Evolutionary conservation across 306 rosid species (phyloP).

Genomic region (Hippophae gyantsensis): DNA sequence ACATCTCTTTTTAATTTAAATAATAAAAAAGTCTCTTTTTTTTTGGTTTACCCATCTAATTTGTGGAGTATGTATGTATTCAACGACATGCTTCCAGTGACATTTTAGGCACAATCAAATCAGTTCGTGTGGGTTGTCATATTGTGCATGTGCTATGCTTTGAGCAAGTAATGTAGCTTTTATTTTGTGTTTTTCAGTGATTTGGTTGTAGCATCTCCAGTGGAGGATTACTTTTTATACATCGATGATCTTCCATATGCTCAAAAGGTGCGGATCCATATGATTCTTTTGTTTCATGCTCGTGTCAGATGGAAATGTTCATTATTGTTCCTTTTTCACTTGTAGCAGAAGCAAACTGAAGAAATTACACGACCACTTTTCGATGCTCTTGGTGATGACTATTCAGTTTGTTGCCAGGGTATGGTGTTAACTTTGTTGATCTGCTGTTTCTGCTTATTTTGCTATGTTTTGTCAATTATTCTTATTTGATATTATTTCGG

Average conservation of each 20-base stretch:
- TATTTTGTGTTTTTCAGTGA: conserved; percentile 49
- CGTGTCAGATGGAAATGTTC: conserved; percentile 8
- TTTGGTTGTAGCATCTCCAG: conserved; percentile 90
- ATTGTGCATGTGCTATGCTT: background rate
- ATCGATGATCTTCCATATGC: conserved; percentile 57
- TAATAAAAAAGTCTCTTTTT: background rate
- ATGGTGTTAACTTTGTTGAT: conserved; percentile 13
- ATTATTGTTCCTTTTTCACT: conserved; percentile 10
- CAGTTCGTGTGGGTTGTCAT: background rate
- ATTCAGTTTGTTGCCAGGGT: conserved; percentile 84
- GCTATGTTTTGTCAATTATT: too few relatives aligned
- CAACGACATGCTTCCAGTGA: conserved; percentile 10
- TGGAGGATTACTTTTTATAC: conserved; percentile 87
- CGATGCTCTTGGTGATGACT: conserved; percentile 83
- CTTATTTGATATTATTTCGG: too few relatives aligned
- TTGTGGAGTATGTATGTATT: conserved; percentile 12
- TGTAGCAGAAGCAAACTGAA: conserved; percentile 66
- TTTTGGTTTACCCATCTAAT: conserved; percentile 12
- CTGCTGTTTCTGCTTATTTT: conserved; percentile 2
- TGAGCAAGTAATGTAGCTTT: conserved; percentile 3
- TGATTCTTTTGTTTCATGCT: conserved; percentile 1
- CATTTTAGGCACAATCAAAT: conserved; percentile 5
- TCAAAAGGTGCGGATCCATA: conserved; percentile 48
- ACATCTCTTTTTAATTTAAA: background rate
- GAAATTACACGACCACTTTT: conserved; percentile 62